phyloP scores from a whole-genome alignment of 345 rosid species.

The Boechera divaricarpa region DNA sequence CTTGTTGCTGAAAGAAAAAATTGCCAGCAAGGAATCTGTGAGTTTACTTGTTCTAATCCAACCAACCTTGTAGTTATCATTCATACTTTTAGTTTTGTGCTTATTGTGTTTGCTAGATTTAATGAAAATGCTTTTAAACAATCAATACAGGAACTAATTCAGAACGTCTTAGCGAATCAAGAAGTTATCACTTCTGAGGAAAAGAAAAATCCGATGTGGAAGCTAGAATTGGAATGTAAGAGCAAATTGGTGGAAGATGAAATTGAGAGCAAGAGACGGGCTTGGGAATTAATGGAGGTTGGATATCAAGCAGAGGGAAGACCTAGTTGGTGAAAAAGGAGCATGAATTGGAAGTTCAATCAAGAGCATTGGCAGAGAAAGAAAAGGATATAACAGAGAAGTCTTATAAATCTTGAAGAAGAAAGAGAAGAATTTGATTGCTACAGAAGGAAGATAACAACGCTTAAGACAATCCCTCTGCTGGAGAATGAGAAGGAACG shows the following conservation, averaged over 20 bases:
- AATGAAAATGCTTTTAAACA: neutral
- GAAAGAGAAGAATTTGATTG: conserved; percentile 61
- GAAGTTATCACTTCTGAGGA: conserved; percentile 65
- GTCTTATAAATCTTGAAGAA: conserved; percentile 56
- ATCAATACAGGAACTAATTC: conserved; percentile 64
- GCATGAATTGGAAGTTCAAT: conserved; percentile 74
- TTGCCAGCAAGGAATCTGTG: conserved; percentile 80
- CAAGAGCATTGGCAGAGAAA: conserved; percentile 62
- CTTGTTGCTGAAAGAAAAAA: conserved; percentile 71
- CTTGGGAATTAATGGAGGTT: conserved; percentile 88
- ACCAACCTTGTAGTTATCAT: conserved; percentile 12
- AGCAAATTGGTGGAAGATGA: conserved; percentile 78
- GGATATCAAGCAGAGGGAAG: conserved; percentile 78
- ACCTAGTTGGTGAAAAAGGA: conserved; percentile 70
- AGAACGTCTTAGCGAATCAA: conserved; percentile 64
- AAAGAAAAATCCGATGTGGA: conserved; percentile 73
- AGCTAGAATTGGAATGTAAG: conserved; percentile 71
- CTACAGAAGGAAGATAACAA: conserved; percentile 60
- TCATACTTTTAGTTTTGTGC: conserved; percentile 25
- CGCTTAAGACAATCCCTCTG: conserved; percentile 47
- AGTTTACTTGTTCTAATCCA: conserved; percentile 48
- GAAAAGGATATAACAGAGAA: conserved; percentile 74
- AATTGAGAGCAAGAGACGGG: conserved; percentile 83
- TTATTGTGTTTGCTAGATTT: conserved; percentile 15
- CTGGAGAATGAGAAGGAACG: conserved; percentile 69